Conservation (phyloP, 2,329 filamentous ascomycete species). For the Phyllosticta paracitricarpa region DNA sequence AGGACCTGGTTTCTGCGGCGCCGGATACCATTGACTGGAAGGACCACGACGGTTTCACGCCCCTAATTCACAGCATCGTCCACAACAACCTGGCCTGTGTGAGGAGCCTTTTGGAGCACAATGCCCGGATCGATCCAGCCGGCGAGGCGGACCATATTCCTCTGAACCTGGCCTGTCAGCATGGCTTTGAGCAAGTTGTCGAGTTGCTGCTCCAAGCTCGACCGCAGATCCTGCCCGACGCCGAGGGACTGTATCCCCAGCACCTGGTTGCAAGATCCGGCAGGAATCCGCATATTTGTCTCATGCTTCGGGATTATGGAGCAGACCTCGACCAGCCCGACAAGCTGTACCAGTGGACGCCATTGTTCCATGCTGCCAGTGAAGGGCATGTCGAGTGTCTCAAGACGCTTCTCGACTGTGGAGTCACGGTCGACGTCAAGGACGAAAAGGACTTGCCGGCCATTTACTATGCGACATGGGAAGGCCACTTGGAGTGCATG, state of each 20-base stretch:
- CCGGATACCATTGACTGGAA: conserved; percentile 72
- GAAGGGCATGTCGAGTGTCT: conserved; percentile 90
- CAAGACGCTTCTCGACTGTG: conserved; percentile 66
- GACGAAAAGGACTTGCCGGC: conserved; percentile 91
- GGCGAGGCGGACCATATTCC: conserved; percentile 89
- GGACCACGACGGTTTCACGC: conserved; percentile 96
- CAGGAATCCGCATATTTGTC: conserved; percentile 66
- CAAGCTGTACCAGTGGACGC: conserved; percentile 96
- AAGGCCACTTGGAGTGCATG: conserved; percentile 93
- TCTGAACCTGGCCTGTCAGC: conserved; percentile 87
- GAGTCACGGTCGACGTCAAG: conserved; percentile 65
- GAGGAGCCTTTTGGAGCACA: conserved; percentile 61
- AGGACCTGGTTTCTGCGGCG: conserved; percentile 59
- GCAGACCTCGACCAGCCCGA: conserved; percentile 87
- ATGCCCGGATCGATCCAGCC: conserved; percentile 75
- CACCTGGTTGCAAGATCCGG: conserved; percentile 89
- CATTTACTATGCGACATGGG: conserved; percentile 98
- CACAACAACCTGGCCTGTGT: conserved; percentile 76
- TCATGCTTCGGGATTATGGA: conserved; percentile 73
- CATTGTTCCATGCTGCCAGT: conserved; percentile 88
- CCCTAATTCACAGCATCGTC: conserved; percentile 88
- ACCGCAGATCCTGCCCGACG: conserved; percentile 80
- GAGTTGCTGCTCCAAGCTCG: conserved; percentile 72
- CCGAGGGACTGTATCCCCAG: conserved; percentile 93
- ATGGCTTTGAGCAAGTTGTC: conserved; percentile 77